These are phyloP conservation scores for Annulohypoxylon bovei DNA, from an alignment of 495 filamentous ascomycete species.

Conservation along the genomic window DNA sequence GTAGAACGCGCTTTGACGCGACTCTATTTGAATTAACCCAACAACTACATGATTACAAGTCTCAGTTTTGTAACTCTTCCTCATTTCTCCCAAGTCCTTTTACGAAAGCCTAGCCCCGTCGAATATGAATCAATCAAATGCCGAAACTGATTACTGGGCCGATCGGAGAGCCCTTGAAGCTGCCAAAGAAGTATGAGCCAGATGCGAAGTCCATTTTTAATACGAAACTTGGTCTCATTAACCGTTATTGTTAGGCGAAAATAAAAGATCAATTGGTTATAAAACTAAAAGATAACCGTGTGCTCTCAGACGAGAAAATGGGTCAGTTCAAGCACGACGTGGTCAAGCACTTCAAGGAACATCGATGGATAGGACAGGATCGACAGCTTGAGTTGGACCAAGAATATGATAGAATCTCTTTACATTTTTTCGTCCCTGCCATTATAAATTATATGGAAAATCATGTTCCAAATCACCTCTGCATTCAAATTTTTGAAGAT, in stretches of 20 bases:
- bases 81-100: too few species aligned
- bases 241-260: background rate
- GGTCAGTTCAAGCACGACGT: background rate
- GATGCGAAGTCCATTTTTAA: background rate
- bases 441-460: background rate
- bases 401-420: background rate
- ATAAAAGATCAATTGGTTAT: slow-evolving; percentile 9
- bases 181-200: background rate
- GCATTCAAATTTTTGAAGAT: slow-evolving; percentile 21
- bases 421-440: background rate
- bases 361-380: background rate
- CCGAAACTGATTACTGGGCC: background rate
- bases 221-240: background rate
- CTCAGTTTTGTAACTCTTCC: background rate
- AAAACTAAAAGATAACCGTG: slow-evolving; percentile 16
- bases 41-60: background rate
- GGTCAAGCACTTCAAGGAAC: background rate
- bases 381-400: slow-evolving; percentile 7
- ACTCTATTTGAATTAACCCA: background rate
- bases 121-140: background rate
- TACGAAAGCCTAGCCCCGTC: background rate
- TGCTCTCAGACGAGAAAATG: slow-evolving; percentile 18
- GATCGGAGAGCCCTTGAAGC: background rate
- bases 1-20: background rate
- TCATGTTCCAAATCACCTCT: slow-evolving; percentile 14